Evolutionary conservation across 305 asterid species (phyloP), one percentile per base, ranked within the genome.

Genomic region (Salvia sclarea): DNA sequence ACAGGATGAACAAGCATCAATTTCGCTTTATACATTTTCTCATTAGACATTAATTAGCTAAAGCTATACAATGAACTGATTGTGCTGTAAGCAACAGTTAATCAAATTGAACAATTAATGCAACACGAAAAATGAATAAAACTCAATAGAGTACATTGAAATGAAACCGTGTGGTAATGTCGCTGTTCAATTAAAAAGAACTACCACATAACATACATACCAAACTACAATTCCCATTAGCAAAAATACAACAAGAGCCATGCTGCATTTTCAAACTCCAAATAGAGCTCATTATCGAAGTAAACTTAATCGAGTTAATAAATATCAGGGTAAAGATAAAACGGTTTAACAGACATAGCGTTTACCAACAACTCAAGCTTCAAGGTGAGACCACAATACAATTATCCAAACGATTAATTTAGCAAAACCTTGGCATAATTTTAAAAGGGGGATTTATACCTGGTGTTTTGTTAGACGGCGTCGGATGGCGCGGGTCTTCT

Each of bases 401-500:
- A 2, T 5, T 16, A 47, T 13, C 5, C 0, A 49, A 13, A 18
- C 3, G 3, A 50, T 0, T 0, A 33, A 20, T 21, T 20, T 5
- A 17, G 11, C 7, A 45, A 28, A 63, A 16, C 1, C 6, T 20
- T 6, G 30, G 9, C 2, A 0, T 28, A 1, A 22, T 8, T 7
- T 6, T 2, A 6, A 22, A 6, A 4, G 37, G 16, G 55, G 9
- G n/a, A n/a, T n/a, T n/a, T n/a, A 31, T 70, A 81, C 89, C 83
- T 82, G 89, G 62, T 84, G 87, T 61, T 84, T 84, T 52, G 89
- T 79, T 4, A 84, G 75, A 20, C 87, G 89, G 45, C 80, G 80
- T 22, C 89, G 87, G 63, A 81, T 84, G 25, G 89, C 89, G 35
- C 86, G 82, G 5, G 89, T 84, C 70, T 84, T 84, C 79, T 84